Evolutionary conservation across 2,329 filamentous ascomycete species (phyloP).

Genomic region (Clarireedia sp.): DNA sequence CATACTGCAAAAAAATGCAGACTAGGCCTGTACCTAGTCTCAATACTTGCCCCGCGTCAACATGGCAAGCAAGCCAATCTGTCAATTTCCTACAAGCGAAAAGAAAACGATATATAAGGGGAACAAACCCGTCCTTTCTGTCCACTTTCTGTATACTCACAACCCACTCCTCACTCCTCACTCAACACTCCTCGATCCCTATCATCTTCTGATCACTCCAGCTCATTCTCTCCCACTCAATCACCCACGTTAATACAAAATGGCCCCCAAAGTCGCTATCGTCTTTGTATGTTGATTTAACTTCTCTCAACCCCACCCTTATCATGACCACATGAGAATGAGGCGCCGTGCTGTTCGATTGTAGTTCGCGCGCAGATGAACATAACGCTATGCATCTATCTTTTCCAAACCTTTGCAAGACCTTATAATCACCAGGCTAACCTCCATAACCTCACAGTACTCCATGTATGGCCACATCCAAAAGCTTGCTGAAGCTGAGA

Average conservation of each 20-base stretch:
- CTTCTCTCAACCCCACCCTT: conserved; percentile 22
- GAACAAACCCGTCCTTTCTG: conserved; percentile 14
- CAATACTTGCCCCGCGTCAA: no score
- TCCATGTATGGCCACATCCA: conserved; percentile 90
- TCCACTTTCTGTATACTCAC: conserved; percentile 30
- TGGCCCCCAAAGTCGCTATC: conserved; percentile 90
- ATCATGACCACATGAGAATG: not conserved
- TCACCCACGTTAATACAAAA: conserved; percentile 31
- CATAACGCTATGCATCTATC: no score
- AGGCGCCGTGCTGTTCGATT: no score
- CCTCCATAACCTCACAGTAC: conserved; percentile 48
- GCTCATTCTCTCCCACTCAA: not conserved
- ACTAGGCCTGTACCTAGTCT: no score
- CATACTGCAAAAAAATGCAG: no score
- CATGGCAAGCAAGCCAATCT: not conserved
- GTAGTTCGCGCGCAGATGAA: no score
- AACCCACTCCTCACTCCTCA: not conserved
- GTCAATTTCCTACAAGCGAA: not conserved
- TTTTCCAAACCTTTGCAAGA: not conserved
- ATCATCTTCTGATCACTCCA: not conserved
- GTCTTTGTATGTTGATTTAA: conserved; percentile 59
- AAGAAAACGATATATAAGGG: conserved; percentile 33
- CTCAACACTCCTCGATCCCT: not conserved
- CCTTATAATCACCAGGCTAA: not conserved
- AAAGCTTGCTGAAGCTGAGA: conserved; percentile 79